Evolutionary conservation across 2,329 filamentous ascomycete species (phyloP).

Genomic region (Xylariaceae sp.): DNA sequence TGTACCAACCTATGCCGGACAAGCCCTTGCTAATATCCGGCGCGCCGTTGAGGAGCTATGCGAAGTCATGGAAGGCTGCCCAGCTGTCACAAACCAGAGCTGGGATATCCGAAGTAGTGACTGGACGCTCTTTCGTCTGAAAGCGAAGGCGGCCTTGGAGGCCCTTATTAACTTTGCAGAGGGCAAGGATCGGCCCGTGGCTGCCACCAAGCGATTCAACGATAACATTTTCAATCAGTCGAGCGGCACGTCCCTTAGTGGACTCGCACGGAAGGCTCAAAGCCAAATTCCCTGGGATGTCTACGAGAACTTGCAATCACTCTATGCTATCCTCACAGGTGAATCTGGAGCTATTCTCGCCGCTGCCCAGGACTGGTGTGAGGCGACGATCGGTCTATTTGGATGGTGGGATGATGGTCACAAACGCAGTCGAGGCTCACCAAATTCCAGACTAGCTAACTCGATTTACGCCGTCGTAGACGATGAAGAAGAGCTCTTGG

Average conservation of each 20-base stretch:
- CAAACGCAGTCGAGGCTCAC: conserved; percentile 34
- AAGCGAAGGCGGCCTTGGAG: conserved; percentile 62
- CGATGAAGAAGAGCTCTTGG: conserved; percentile 65
- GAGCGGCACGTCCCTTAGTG: conserved; percentile 50
- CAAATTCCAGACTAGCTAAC: conserved; percentile 38
- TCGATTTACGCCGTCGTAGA: conserved; percentile 40
- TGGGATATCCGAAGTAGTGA: conserved; percentile 81
- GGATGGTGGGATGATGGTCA: conserved; percentile 88
- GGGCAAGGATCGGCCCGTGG: conserved; percentile 52
- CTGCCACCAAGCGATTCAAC: conserved; percentile 30
- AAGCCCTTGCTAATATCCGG: conserved; percentile 72
- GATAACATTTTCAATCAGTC: conserved; percentile 31
- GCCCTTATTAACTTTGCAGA: conserved; percentile 75
- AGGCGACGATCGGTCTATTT: conserved; percentile 76
- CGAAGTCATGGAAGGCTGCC: conserved; percentile 66
- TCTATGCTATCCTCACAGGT: conserved; percentile 79
- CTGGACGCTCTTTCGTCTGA: conserved; percentile 78
- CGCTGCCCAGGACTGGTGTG: conserved; percentile 83
- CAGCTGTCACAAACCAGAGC: conserved; percentile 56
- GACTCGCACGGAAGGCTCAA: conserved; percentile 69
- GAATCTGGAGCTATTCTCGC: conserved; percentile 69
- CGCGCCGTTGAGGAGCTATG: conserved; percentile 64
- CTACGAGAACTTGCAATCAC: conserved; percentile 73
- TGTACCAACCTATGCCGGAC: conserved; percentile 64
- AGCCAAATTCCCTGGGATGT: conserved; percentile 86